Percentiles rank a stretch among this genome's conserved stretches.
Evolutionary conservation across 208 protist genomes (phyloP).

Genomic region (Angomonas deanei): DNA sequence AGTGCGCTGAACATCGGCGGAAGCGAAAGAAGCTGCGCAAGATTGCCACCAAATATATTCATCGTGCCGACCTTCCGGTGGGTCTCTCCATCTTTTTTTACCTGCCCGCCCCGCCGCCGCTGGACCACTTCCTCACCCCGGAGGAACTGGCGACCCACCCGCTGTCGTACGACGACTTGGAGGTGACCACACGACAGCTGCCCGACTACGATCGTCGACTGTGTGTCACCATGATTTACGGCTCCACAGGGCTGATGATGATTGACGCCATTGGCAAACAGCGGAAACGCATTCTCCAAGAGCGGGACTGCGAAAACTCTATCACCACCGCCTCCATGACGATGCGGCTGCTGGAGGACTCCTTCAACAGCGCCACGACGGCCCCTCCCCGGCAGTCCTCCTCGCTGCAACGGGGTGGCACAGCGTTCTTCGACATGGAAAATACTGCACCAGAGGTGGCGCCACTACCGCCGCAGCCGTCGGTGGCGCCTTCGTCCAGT

Average conservation of each 20-base stretch:
- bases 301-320: no score
- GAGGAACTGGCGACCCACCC: neutral
- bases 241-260: conserved; percentile 11
- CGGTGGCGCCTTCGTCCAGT: no score
- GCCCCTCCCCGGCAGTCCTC: neutral
- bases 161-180: neutral
- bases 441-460: no score
- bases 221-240: conserved; percentile 18
- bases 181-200: neutral
- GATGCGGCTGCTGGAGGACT: conserved; percentile 1
- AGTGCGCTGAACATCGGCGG: neutral
- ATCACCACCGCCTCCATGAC: neutral
- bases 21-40: conserved; percentile 1
- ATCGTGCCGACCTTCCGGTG: conserved; percentile 14
- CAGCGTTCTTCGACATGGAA: no score
- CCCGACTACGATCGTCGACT: neutral
- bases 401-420: no score
- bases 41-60: neutral
- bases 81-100: conserved; percentile 13
- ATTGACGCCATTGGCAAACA: conserved; percentile 3
- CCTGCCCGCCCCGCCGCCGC: conserved; percentile 8
- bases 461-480: no score
- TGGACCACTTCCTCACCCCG: neutral
- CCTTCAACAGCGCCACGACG: neutral
- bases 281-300: neutral